A percentile compares a stretch with the other conserved stretches of the same genome.
Evolutionary conservation across 2,329 filamentous ascomycete genomes (phyloP).

Genomic region (Sarocladium oryzae): DNA sequence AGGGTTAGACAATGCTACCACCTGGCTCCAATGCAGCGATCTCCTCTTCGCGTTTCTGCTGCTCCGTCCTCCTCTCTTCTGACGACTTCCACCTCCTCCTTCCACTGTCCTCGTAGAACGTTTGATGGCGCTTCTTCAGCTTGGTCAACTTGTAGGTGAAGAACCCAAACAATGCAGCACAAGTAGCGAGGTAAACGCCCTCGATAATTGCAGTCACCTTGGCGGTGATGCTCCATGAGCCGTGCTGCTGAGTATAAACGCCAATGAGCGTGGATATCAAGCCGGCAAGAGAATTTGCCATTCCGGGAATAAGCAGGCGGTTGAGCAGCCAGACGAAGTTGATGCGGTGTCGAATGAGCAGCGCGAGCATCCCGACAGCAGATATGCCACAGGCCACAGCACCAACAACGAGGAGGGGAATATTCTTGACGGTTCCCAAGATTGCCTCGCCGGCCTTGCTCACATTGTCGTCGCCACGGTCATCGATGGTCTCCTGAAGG

Average conservation of each 20-base stretch:
- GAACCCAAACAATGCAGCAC: slow-evolving; percentile 22
- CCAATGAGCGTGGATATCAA: slow-evolving; percentile 42
- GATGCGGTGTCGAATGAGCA: slow-evolving; percentile 36
- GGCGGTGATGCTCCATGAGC: slow-evolving; percentile 37
- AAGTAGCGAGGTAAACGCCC: slow-evolving; percentile 20
- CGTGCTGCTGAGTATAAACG: slow-evolving; percentile 40
- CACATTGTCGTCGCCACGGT: slow-evolving; percentile 14
- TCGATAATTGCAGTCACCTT: slow-evolving; percentile 29
- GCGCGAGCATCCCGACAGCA: slow-evolving; percentile 28
- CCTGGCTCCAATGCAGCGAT: slow-evolving; percentile 4
- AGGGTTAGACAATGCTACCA: neutral
- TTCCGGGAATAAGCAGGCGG: slow-evolving; percentile 38
- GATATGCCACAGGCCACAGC: slow-evolving; percentile 33
- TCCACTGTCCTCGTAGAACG: slow-evolving; percentile 15
- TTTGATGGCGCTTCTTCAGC: slow-evolving; percentile 23
- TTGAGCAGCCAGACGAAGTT: slow-evolving; percentile 52
- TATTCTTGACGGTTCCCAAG: slow-evolving; percentile 22
- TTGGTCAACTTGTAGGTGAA: slow-evolving; percentile 19
- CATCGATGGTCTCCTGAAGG: slow-evolving; percentile 21
- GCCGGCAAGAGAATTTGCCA: slow-evolving; percentile 42
- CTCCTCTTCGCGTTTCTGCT: slow-evolving; percentile 3
- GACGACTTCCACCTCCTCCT: neutral
- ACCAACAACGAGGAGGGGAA: slow-evolving; percentile 37
- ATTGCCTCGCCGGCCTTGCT: slow-evolving; percentile 14
- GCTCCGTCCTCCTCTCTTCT: slow-evolving; percentile 8